phyloP scores from a whole-genome alignment of 2,329 filamentous ascomycete genomes.

The Xylariales sp. region DNA sequence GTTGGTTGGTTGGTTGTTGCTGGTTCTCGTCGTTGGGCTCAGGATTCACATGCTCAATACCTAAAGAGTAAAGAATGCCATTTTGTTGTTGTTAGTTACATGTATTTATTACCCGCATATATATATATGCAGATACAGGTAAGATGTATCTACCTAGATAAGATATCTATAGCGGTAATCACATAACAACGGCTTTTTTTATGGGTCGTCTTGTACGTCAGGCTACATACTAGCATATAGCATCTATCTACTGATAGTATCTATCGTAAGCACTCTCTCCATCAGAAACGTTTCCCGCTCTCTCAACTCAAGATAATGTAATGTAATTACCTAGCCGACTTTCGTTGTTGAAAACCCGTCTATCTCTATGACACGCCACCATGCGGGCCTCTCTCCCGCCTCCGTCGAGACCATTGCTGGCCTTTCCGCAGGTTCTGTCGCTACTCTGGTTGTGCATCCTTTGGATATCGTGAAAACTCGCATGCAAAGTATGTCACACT shows the following conservation, averaged over 20 bases:
- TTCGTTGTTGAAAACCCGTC: slow-evolving; percentile 33
- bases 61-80: too few species aligned
- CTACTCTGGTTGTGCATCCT: slow-evolving; percentile 89
- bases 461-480: slow-evolving; percentile 97
- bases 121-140: too few species aligned
- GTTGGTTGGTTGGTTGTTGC: neutral
- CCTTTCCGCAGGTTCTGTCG: slow-evolving; percentile 86
- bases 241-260: too few species aligned
- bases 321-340: slow-evolving; percentile 27
- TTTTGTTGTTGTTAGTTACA: too few species aligned
- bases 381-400: slow-evolving; percentile 77
- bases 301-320: neutral
- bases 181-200: too few species aligned
- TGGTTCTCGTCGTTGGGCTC: neutral
- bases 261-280: too few species aligned
- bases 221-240: too few species aligned
- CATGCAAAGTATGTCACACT: slow-evolving; percentile 76
- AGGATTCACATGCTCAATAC: neutral
- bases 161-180: too few species aligned
- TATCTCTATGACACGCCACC: slow-evolving; percentile 61
- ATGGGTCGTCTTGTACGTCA: too few species aligned
- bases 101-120: too few species aligned
- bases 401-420: slow-evolving; percentile 89
- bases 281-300: too few species aligned
- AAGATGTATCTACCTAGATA: too few species aligned